Conservation (phyloP, 2,329 filamentous ascomycete genomes). For the Cytospora chrysosperma region DNA sequence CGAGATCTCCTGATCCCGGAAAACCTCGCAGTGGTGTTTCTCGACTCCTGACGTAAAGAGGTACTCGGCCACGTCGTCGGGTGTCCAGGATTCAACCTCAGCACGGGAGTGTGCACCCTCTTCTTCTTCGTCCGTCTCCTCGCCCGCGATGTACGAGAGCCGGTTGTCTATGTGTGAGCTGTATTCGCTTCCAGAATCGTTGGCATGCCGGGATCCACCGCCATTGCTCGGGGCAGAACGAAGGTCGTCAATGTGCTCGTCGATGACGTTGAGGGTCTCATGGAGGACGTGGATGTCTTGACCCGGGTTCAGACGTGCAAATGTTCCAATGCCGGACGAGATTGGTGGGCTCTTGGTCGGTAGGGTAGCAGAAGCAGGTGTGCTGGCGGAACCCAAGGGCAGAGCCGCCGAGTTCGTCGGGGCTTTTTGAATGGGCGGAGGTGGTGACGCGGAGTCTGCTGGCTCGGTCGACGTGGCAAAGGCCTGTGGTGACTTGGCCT, state of each 20-base stretch:
- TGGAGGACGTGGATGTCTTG: constrained; percentile 80
- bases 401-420: constrained; percentile 39
- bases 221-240: constrained; percentile 54
- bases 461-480: constrained; percentile 20
- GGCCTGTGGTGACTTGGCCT: constrained; percentile 6
- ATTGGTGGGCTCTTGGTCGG: constrained; percentile 31
- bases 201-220: constrained; percentile 49
- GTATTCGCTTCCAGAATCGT: constrained; percentile 87
- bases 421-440: constrained; percentile 21
- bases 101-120: constrained; percentile 63
- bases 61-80: constrained; percentile 83
- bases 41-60: constrained; percentile 84
- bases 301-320: constrained; percentile 34
- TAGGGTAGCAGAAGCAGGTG: constrained; percentile 20
- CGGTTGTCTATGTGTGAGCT: constrained; percentile 75
- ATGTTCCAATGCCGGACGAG: constrained; percentile 10
- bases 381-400: constrained; percentile 42
- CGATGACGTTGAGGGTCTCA: constrained; percentile 92
- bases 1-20: constrained; percentile 91
- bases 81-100: constrained; percentile 78
- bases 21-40: constrained; percentile 87
- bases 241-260: constrained; percentile 94
- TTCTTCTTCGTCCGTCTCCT: constrained; percentile 94
- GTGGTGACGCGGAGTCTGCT: constrained; percentile 26
- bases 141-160: constrained; percentile 87